phyloP scores from a whole-genome alignment of 371 early-diverging fungal species.

The Mucor plumbeus region DNA sequence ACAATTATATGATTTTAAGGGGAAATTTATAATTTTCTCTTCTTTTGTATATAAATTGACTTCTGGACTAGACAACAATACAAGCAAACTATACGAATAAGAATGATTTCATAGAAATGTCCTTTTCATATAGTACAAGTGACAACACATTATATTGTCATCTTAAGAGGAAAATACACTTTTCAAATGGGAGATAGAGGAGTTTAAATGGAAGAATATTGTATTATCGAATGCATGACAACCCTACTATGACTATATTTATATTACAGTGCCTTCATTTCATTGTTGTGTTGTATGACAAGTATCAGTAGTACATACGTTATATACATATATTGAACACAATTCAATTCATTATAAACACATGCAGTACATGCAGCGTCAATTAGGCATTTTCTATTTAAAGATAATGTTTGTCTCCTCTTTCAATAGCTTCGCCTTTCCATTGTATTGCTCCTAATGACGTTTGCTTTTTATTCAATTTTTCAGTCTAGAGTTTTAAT shows the following conservation, averaged over 20 bases:
- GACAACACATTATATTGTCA: too few relatives aligned
- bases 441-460: background rate
- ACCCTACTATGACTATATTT: background rate
- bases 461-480: background rate
- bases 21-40: background rate
- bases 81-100: conserved; percentile 1
- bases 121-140: background rate
- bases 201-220: background rate
- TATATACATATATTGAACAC: background rate
- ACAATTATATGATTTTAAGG: background rate
- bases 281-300: conserved; percentile 7
- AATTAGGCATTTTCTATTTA: background rate
- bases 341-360: too few relatives aligned
- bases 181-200: background rate
- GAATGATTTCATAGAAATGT: background rate
- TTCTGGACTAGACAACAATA: conserved; percentile 6
- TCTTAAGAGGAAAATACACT: background rate
- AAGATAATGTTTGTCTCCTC: too few relatives aligned
- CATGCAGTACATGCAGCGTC: background rate
- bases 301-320: background rate
- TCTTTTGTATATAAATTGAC: background rate
- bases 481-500: background rate
- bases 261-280: conserved; percentile 4
- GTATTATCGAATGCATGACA: background rate
- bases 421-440: background rate